Percentiles rank a stretch among this genome's conserved stretches.
Conservation (phyloP, 208 protist genomes). For the Leishmania martiniquensis region DNA sequence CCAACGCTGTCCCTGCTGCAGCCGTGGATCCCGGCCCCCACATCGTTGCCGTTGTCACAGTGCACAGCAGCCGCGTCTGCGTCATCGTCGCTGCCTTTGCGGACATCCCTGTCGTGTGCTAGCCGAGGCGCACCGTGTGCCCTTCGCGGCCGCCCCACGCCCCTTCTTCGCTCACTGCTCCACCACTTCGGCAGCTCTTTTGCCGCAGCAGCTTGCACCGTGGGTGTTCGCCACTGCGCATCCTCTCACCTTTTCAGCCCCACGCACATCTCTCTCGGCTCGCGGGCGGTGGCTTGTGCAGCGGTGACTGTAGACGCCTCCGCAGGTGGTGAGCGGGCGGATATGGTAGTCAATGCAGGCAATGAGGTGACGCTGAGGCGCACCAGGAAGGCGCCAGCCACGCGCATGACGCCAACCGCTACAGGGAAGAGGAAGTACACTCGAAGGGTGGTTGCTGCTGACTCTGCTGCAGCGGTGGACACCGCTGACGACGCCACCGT, state of each 20-base stretch:
- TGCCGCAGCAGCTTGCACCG: neutral
- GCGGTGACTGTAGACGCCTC: neutral
- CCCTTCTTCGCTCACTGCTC: neutral
- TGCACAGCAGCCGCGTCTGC: neutral
- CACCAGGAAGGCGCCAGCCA: neutral
- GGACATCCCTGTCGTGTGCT: neutral
- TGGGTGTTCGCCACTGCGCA: neutral
- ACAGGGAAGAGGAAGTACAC: slow-evolving; percentile 15
- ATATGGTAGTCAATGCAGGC: neutral
- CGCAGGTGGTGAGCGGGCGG: neutral
- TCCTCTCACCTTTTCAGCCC: neutral
- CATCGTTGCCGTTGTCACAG: neutral
- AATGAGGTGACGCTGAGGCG: neutral
- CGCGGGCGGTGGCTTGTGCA: neutral
- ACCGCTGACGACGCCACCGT: neutral
- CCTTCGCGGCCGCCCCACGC: neutral
- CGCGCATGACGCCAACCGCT: neutral
- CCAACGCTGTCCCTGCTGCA: neutral
- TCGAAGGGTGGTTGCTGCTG: neutral
- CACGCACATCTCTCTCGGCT: neutral
- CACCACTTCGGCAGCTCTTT: neutral
- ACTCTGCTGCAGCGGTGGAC: neutral
- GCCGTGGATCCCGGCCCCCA: neutral
- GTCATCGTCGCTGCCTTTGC: neutral
- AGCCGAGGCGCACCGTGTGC: neutral